Evolutionary conservation across 176 grass and related monocot species (phyloP), one percentile per base, ranked within the genome.

Genomic region (Avena eriantha): DNA sequence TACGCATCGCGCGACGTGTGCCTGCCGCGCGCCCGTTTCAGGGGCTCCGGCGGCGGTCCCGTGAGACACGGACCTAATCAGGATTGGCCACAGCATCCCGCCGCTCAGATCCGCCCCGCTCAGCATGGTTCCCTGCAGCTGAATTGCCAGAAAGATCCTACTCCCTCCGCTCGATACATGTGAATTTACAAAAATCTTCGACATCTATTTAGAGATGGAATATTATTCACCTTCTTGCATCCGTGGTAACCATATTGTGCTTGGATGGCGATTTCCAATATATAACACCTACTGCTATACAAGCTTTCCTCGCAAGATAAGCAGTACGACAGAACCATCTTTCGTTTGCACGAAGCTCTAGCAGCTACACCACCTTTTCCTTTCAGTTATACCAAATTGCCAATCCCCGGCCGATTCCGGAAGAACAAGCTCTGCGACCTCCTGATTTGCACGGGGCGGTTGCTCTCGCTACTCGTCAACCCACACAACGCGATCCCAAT

Each of bases 41-140:
- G 69, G 69, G 39, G 69, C 69, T 43, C 39, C 69, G 69, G 69
- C 69, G 39, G 39, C 69, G 10, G 69, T 46, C 46, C 69, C 19
- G 22, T 72, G 69, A n/a, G 39, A 46, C 69, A 7, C 56, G 56
- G 56, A 60, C 39, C 67, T 69, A 19, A 21, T 69, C 66, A 0
- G 16, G 16, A 69, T 35, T 29, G 3, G 48, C 1, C 0, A 55
- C 0, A 55, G 16, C 53, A 18, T 49, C 14, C 50, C 3, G 53
- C 53, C 53, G 53, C 4, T 55, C 16, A 18, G 53, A 55, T 55
- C 16, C 53, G 14, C 53, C 56, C 8, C 2, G 55, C 18, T n/a
- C 55, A n/a, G 56, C 19, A n/a, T n/a, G 19, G 4, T 7, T 18
- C 55, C 55, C 5, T 18, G 51, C 15, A 55, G 51, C 51, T 55